Base-by-base conservation (phyloP, 345 rosid genomes). In the Syzygium aromaticum region DNA sequence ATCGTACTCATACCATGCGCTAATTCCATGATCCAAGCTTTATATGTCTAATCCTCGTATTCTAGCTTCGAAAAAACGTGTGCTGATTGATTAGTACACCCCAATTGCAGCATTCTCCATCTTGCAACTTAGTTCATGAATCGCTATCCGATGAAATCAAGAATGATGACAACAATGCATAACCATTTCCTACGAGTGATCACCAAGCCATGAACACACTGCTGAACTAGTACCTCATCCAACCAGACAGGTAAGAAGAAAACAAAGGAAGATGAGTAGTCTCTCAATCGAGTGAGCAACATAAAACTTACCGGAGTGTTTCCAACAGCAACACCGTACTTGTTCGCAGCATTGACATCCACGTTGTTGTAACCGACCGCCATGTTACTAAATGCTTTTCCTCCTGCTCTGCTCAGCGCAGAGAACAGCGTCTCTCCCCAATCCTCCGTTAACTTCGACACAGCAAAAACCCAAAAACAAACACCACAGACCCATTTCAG, bases 281-380 rank as follows among this genome's bases (percentile, higher is more conserved):
- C 28, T 27, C 85, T 61, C 27, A 12, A 61, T 30, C 52, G 61
- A 57, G 28, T 52, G 22, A 38, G 40, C 14, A 17, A 38, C 49
- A n/a, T 43, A 30, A 49, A 63, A 90, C 95, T 91, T 93, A 98
- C 98, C 59, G 98, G 99, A 90, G 98, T 98, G 88, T 98, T 98
- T 77, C 99, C 99, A 78, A 98, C 98, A 59, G 99, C 97, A 89
- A 98, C 93, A 43, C 97, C 95, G 85, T 98, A 93, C 94, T 98
- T 98, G 88, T 91, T 98, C 67, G 99, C 99, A 23, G 98, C 99
- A 90, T 91, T 95, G 52, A 98, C 98, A 90, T 98, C 97, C 23
- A 98, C 99, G 90, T 98, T 98, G 94, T 98, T 95, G 88, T 96
- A 98, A 33, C 99, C 99, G 67, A 98, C 99, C 85, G 99, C 99